phyloP scores from a whole-genome alignment of 179 eudicot genomes.

The Amaranthus tricolor region DNA sequence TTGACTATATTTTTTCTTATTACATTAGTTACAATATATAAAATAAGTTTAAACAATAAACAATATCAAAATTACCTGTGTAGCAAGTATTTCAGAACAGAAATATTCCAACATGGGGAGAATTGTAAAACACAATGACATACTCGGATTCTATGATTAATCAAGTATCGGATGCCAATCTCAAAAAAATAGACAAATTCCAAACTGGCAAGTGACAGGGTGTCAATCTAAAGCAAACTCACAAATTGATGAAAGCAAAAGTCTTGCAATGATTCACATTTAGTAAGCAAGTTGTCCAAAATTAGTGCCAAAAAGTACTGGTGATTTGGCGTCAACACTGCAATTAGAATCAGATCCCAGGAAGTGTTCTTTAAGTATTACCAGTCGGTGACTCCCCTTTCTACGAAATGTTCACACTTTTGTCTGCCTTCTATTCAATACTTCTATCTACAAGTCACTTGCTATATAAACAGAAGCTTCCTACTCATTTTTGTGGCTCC shows the following conservation, averaged over 20 bases:
- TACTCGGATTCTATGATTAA: too few species aligned
- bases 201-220: slow-evolving; percentile 8
- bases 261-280: neutral
- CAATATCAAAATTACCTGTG: too few species aligned
- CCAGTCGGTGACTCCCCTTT: slow-evolving; percentile 12
- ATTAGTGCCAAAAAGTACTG: slow-evolving; percentile 2
- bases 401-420: slow-evolving; percentile 20
- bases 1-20: too few species aligned
- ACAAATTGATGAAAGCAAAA: neutral
- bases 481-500: neutral
- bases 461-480: slow-evolving; percentile 11
- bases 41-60: too few species aligned
- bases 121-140: too few species aligned
- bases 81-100: too few species aligned
- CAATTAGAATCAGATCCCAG: slow-evolving; percentile 13
- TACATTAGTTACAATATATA: too few species aligned
- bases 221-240: neutral
- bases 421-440: neutral
- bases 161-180: neutral
- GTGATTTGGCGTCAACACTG: neutral
- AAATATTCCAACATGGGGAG: too few species aligned
- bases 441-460: neutral
- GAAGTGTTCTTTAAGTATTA: neutral
- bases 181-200: neutral
- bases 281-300: slow-evolving; percentile 9